These are phyloP conservation scores for Diplogelasinospora grovesii DNA, from an alignment of 495 filamentous ascomycete species.

Conservation along the genomic window DNA sequence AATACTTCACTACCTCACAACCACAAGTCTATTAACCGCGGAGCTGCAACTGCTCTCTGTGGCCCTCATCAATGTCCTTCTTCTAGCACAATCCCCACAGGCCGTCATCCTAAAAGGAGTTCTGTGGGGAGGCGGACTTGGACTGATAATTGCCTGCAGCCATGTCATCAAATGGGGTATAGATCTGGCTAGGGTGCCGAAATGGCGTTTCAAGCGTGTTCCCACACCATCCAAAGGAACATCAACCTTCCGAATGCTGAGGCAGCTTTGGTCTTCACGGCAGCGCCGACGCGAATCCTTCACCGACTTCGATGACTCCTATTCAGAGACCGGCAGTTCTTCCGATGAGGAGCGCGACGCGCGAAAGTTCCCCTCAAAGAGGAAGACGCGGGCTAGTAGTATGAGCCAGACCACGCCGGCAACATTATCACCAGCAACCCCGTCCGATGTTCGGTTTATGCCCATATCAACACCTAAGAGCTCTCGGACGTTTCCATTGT, in stretches of 20 bases:
- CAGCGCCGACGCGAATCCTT: constrained; percentile 23
- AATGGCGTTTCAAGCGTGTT: constrained; percentile 72
- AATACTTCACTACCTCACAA: constrained; percentile 70
- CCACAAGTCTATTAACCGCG: constrained; percentile 76
- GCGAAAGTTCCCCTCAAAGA: neutral
- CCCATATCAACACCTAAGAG: no score
- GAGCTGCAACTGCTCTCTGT: constrained; percentile 83
- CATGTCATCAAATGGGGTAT: constrained; percentile 82
- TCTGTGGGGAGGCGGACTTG: constrained; percentile 82
- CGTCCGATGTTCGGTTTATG: constrained; percentile 13
- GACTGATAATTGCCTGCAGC: constrained; percentile 63
- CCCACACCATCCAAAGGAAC: constrained; percentile 17
- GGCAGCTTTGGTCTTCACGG: constrained; percentile 21
- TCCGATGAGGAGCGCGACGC: constrained; percentile 15
- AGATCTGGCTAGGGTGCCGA: constrained; percentile 77
- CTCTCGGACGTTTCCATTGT: constrained; percentile 49
- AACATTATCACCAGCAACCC: neutral
- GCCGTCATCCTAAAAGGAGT: constrained; percentile 72
- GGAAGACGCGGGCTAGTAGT: constrained; percentile 1
- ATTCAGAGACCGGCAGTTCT: constrained; percentile 15
- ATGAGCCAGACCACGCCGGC: constrained; percentile 10
- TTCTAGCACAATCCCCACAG: constrained; percentile 77
- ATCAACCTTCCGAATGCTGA: constrained; percentile 18
- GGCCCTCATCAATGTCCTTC: constrained; percentile 72
- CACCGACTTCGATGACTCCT: constrained; percentile 3